A percentile compares a stretch with the other conserved stretches of the same genome.
Evolutionary conservation across 805 yeast species (phyloP).

Genomic region (Kodamaea sagamina): DNA sequence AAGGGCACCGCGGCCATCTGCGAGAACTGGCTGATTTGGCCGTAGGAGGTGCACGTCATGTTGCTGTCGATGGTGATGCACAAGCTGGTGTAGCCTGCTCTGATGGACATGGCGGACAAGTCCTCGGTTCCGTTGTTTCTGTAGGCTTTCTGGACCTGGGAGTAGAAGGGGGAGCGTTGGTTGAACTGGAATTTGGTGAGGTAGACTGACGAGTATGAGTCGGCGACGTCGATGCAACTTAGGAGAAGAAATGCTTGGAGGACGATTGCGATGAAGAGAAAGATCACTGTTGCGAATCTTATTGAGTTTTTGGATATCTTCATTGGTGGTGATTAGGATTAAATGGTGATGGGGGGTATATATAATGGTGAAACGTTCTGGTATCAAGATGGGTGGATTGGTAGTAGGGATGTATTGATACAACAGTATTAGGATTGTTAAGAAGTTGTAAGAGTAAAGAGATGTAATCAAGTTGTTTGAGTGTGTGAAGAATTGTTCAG

Average conservation of each 20-base stretch:
- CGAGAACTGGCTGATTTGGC: conserved; percentile 23
- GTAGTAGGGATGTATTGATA: too few relatives aligned
- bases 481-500: too few relatives aligned
- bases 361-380: neutral
- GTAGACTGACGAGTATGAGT: conserved; percentile 50
- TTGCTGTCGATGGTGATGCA: conserved; percentile 46
- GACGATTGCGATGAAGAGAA: conserved; percentile 50
- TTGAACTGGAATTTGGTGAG: conserved; percentile 53
- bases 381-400: too few relatives aligned
- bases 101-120: conserved; percentile 41
- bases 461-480: too few relatives aligned
- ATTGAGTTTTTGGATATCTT: conserved; percentile 20
- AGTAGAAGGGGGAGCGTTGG: conserved; percentile 42
- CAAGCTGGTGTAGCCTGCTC: conserved; percentile 57
- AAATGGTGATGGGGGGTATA: neutral
- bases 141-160: conserved; percentile 32
- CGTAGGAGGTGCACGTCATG: conserved; percentile 39
- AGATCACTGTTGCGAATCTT: conserved; percentile 39
- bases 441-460: too few relatives aligned
- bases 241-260: conserved; percentile 55
- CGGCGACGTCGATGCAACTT: conserved; percentile 49
- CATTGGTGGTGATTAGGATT: too few relatives aligned
- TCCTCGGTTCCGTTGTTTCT: neutral
- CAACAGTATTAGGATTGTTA: too few relatives aligned
- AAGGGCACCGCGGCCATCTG: conserved; percentile 31